Evolutionary conservation across 805 yeast genomes (phyloP).

Genomic region (Kazachstania kunashirensis): DNA sequence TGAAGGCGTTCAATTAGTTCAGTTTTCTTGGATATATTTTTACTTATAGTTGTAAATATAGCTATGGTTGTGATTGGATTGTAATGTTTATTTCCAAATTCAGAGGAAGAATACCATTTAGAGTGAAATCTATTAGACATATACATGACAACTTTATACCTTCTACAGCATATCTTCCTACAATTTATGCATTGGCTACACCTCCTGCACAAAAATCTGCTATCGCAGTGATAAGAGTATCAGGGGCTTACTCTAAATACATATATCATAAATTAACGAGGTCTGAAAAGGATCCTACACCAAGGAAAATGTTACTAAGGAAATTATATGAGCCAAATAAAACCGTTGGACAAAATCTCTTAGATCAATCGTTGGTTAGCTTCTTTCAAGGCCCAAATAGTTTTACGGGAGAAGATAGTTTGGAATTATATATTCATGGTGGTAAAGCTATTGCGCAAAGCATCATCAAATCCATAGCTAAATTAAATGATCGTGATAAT

Average conservation of each 20-base stretch:
- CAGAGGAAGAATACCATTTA: too few species aligned
- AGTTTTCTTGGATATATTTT: too few species aligned
- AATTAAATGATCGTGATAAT: constrained; percentile 37
- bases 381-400: constrained; percentile 66
- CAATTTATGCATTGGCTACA: constrained; percentile 87
- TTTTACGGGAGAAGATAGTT: constrained; percentile 84
- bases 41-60: too few species aligned
- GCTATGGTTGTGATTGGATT: too few species aligned
- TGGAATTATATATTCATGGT: constrained; percentile 91
- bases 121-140: not conserved
- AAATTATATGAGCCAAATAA: constrained; percentile 35
- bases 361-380: constrained; percentile 71
- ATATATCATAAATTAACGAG: constrained; percentile 42
- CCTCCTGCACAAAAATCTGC: constrained; percentile 67
- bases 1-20: too few species aligned
- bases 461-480: constrained; percentile 52
- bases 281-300: constrained; percentile 30
- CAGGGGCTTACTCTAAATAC: constrained; percentile 54
- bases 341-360: constrained; percentile 24
- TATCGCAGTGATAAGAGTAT: constrained; percentile 71
- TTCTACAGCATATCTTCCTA: constrained; percentile 34
- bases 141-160: not conserved
- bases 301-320: constrained; percentile 49
- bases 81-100: too few species aligned
- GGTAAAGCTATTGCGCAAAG: constrained; percentile 76